These are phyloP conservation scores for Claviceps africana DNA, from an alignment of 2,329 filamentous ascomycete genomes.

Conservation along the genomic window DNA sequence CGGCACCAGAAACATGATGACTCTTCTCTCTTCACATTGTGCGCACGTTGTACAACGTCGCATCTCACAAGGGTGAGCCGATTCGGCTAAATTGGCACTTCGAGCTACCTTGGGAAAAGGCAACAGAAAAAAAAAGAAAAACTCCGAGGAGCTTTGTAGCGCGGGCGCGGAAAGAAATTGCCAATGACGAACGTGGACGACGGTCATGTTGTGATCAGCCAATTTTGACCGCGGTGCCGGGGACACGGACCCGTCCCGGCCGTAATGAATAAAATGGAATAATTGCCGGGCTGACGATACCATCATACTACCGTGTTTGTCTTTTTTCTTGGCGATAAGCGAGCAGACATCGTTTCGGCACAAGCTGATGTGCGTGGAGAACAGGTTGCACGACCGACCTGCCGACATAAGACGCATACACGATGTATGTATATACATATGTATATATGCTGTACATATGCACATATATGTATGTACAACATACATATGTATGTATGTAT, in stretches of 20 bases:
- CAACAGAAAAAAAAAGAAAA: background rate
- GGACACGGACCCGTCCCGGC: background rate
- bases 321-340: background rate
- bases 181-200: background rate
- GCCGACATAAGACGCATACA: too few species aligned
- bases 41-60: background rate
- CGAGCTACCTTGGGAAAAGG: background rate
- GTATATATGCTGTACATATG: background rate
- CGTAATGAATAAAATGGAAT: background rate
- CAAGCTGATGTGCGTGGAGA: background rate
- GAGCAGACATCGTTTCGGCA: background rate
- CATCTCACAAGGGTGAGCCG: background rate
- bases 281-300: background rate
- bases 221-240: background rate
- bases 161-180: background rate
- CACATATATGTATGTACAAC: too few species aligned
- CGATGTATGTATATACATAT: background rate
- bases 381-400: background rate
- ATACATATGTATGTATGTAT: background rate
- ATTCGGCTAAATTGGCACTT: background rate
- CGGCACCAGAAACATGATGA: background rate
- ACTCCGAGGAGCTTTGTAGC: background rate
- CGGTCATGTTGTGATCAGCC: background rate
- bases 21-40: background rate
- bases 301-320: too few species aligned